phyloP scores from a whole-genome alignment of 1,284 basidiomycete species.

The Cryptococcus jaspeensis region DNA sequence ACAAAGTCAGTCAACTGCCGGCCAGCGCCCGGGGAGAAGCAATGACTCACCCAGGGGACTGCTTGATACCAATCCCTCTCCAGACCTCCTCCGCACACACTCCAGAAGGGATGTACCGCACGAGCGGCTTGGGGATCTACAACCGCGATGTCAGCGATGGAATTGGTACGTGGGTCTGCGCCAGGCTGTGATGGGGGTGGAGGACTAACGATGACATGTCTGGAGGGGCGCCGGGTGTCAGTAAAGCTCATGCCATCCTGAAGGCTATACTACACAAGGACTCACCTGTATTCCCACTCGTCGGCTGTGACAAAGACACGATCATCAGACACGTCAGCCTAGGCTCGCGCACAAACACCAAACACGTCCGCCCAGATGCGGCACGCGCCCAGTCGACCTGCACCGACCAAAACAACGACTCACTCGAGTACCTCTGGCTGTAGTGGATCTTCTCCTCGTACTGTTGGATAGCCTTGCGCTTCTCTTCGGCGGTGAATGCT shows the following conservation, averaged over 20 bases:
- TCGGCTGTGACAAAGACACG: constrained; percentile 31
- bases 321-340: constrained; percentile 3
- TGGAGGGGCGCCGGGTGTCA: constrained; percentile 9
- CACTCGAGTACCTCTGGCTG: constrained; percentile 44
- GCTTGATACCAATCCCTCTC: constrained; percentile 51
- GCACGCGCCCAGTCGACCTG: background rate
- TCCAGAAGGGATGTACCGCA: constrained; percentile 48
- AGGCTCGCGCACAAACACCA: background rate
- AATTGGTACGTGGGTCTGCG: background rate
- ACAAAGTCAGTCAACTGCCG: background rate
- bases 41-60: constrained; percentile 47
- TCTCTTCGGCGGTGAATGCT: constrained; percentile 46
- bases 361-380: background rate
- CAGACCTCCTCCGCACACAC: constrained; percentile 49
- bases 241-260: too few species aligned
- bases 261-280: background rate
- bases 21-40: background rate
- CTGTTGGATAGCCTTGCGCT: constrained; percentile 48
- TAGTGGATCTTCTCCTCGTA: constrained; percentile 51
- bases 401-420: constrained; percentile 12
- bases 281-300: constrained; percentile 51
- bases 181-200: background rate
- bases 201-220: constrained; percentile 51
- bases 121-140: constrained; percentile 50
- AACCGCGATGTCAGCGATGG: background rate